Conservation (phyloP, 805 yeast species). For the Saturnispora besseyi region DNA sequence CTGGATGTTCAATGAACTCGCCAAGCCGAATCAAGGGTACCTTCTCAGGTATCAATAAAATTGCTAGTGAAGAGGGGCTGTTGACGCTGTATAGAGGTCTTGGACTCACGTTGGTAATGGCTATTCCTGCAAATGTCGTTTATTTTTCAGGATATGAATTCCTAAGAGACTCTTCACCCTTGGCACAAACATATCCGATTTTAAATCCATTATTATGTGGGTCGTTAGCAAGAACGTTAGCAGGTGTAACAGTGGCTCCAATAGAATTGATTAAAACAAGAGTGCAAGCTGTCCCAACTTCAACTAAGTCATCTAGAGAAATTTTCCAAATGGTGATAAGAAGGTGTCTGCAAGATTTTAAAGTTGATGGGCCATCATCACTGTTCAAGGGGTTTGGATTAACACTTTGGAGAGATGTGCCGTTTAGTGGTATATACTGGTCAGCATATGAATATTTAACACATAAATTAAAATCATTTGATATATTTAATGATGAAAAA, state of each 20-base stretch:
- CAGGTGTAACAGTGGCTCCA: constrained; percentile 83
- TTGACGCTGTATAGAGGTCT: constrained; percentile 84
- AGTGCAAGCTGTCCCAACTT: constrained; percentile 70
- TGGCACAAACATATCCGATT: constrained; percentile 28
- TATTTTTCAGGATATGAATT: constrained; percentile 92
- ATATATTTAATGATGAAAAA: constrained; percentile 20
- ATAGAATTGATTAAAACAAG: constrained; percentile 81
- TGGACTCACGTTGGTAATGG: constrained; percentile 74
- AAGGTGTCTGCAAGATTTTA: constrained; percentile 34
- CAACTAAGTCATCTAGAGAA: constrained; percentile 28
- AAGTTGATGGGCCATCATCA: constrained; percentile 47
- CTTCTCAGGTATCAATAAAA: constrained; percentile 59
- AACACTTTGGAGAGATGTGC: constrained; percentile 95
- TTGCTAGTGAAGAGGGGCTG: constrained; percentile 65
- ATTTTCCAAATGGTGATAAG: constrained; percentile 38
- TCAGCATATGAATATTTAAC: constrained; percentile 58
- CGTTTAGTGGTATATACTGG: constrained; percentile 95
- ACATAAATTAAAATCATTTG: constrained; percentile 20
- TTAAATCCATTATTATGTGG: constrained; percentile 81
- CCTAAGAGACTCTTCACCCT: constrained; percentile 64
- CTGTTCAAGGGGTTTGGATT: constrained; percentile 79
- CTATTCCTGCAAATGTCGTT: constrained; percentile 86
- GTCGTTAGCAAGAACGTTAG: constrained; percentile 66
- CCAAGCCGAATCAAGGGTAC: constrained; percentile 49
- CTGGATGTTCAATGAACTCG: constrained; percentile 33